Evolutionary conservation across 192 early-diverging fungal species (phyloP), one percentile per base, ranked within the genome.

Genomic region (Rhizophagus clarus): DNA sequence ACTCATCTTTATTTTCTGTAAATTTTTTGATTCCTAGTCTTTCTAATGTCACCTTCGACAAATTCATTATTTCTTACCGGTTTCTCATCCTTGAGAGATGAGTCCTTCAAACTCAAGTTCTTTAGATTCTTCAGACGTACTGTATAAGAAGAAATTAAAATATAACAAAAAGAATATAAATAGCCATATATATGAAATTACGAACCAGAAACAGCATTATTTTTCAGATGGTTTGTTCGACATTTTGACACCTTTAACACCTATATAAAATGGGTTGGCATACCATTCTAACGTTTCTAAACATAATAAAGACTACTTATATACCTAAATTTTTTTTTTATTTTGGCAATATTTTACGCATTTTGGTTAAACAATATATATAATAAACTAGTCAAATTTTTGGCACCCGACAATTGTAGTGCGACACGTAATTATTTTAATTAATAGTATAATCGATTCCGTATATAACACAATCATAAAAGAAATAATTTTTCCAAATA

Each of bases 91-190:
- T 75, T 75, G 24, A 75, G 51, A 29, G 51, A 62, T 75, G 51
- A 75, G 31, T 75, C 31, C 51, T 75, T 61, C 56, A 75, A 75
- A 75, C 37, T 61, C 22, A 37, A 28, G 73, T 51, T 74, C 29
- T 74, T 9, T 60, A 75, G 74, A 29, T 11, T 61, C 73, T 74
- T 74, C 12, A 74, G 1, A 24, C 29, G 56, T 26, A 74, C 61
- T n/a, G n/a, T n/a, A n/a, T n/a, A n/a, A 74, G 0, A 60, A 74
- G 49, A 74, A 60, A 74, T 74, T 74, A 61, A 12, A 74, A 74
- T 74, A 74, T 74, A 74, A 61, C 61, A 74, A 74, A 47, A 72
- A 74, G 28, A 74, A 28, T 61, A 74, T 74, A 74, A 74, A 61
- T 61, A 74, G 51, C 49, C 49, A 74, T 74, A 74, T 74, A 74